Evolutionary conservation across 2,329 filamentous ascomycete genomes (phyloP).

Genomic region (Scedosporium minutisporum): DNA sequence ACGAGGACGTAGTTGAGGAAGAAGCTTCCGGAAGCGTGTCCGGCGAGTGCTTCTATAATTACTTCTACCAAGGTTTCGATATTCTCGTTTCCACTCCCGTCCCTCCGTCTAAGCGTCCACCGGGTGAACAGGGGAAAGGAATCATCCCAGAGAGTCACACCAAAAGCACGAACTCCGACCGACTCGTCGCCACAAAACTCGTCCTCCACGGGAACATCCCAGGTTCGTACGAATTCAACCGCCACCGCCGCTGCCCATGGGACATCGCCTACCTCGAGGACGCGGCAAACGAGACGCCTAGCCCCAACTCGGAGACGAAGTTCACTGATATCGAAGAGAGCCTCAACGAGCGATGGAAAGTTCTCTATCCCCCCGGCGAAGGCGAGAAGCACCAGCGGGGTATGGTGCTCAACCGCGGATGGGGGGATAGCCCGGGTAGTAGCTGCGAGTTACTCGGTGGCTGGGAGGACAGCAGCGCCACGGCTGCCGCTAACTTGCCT

Average conservation of each 20-base stretch:
- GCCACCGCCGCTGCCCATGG: conserved; percentile 85
- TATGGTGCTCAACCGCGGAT: conserved; percentile 89
- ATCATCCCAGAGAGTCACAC: conserved; percentile 18
- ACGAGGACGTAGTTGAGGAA: conserved; percentile 49
- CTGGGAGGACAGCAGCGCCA: conserved; percentile 63
- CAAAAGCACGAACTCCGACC: conserved; percentile 41
- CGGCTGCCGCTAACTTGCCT: conserved; percentile 28
- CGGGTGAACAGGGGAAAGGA: conserved; percentile 18
- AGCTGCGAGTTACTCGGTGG: conserved; percentile 78
- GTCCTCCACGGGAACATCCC: conserved; percentile 91
- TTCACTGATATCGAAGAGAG: conserved; percentile 64
- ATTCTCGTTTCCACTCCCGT: conserved; percentile 76
- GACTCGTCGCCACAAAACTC: conserved; percentile 81
- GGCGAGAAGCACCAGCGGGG: conserved; percentile 46
- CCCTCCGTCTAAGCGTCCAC: conserved; percentile 53
- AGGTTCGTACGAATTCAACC: conserved; percentile 93
- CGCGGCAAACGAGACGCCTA: conserved; percentile 17
- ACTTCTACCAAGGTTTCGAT: conserved; percentile 93
- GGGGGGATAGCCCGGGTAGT: conserved; percentile 84
- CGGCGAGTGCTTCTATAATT: conserved; percentile 88
- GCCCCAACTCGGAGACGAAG: conserved; percentile 63
- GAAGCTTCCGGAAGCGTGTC: conserved; percentile 44
- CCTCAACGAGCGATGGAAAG: conserved; percentile 62
- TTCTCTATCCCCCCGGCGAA: conserved; percentile 48
- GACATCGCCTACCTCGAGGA: conserved; percentile 50